Conservation (phyloP, 2,329 filamentous ascomycete genomes). For the Hirsutella thompsonii region DNA sequence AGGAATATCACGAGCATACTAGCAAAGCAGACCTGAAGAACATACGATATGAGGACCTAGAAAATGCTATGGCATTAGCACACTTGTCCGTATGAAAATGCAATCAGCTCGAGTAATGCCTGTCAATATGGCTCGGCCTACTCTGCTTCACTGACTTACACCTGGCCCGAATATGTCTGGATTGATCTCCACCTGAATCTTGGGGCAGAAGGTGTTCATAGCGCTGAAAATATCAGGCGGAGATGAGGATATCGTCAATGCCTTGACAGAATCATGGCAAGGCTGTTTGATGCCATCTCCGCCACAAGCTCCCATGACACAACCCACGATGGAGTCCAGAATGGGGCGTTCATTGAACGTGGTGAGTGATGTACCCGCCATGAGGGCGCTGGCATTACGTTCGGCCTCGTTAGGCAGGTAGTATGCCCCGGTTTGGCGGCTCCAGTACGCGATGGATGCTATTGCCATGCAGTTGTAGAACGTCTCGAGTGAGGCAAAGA, state of each 20-base stretch:
- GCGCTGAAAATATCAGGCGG: slow-evolving; percentile 18
- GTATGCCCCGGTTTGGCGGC: slow-evolving; percentile 13
- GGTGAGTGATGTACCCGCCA: slow-evolving; percentile 19
- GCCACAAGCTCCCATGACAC: slow-evolving; percentile 21
- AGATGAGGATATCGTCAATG: slow-evolving; percentile 12
- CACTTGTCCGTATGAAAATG: too few relatives aligned
- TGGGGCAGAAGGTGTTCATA: slow-evolving; percentile 21
- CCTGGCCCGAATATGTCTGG: slow-evolving; percentile 26
- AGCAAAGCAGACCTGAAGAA: slow-evolving; percentile 23
- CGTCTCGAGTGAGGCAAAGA: slow-evolving; percentile 22
- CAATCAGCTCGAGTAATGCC: too few relatives aligned
- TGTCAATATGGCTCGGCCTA: too few relatives aligned
- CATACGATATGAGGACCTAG: slow-evolving; percentile 25
- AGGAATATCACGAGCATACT: slow-evolving; percentile 18
- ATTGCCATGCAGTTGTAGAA: slow-evolving; percentile 26
- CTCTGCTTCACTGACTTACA: slow-evolving; percentile 10
- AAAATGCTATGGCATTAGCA: too few relatives aligned
- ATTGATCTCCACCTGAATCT: slow-evolving; percentile 22
- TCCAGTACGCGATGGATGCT: slow-evolving; percentile 21
- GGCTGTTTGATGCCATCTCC: slow-evolving; percentile 18
- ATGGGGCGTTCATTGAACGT: slow-evolving; percentile 17
- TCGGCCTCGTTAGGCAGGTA: slow-evolving; percentile 20
- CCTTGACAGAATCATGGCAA: slow-evolving; percentile 15
- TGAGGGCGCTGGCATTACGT: slow-evolving; percentile 21
- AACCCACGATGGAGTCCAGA: slow-evolving; percentile 18